phyloP scores from a whole-genome alignment of 1,284 basidiomycete genomes.

The Peniophora sp. region DNA sequence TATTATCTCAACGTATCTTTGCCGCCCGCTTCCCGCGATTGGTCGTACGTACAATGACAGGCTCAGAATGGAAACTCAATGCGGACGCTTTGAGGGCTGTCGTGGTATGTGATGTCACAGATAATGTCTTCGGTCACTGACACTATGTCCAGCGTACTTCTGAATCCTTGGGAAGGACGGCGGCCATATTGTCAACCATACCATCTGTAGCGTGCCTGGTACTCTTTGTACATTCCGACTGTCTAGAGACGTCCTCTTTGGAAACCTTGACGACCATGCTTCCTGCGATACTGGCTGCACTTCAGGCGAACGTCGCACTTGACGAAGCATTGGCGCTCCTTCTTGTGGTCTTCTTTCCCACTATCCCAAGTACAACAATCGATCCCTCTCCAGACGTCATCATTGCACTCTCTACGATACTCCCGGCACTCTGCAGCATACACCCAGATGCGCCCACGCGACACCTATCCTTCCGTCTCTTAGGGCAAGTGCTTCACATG shows the following conservation, averaged over 20 bases:
- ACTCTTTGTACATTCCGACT: slow-evolving; percentile 36
- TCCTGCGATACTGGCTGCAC: slow-evolving; percentile 36
- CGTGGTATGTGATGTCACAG: slow-evolving; percentile 26
- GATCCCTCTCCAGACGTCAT: slow-evolving; percentile 36
- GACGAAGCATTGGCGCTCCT: slow-evolving; percentile 54
- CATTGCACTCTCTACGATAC: slow-evolving; percentile 36
- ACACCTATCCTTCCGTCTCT: slow-evolving; percentile 49
- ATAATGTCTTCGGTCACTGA: background rate
- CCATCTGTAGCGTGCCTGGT: slow-evolving; percentile 33
- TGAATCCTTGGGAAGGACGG: slow-evolving; percentile 12
- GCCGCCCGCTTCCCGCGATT: slow-evolving; percentile 38
- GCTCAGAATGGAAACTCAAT: slow-evolving; percentile 30
- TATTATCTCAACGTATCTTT: slow-evolving; percentile 40
- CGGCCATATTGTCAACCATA: slow-evolving; percentile 7
- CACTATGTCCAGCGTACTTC: slow-evolving; percentile 15
- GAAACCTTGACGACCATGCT: slow-evolving; percentile 29
- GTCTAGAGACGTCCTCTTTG: slow-evolving; percentile 13
- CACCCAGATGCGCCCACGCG: slow-evolving; percentile 52
- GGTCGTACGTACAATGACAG: slow-evolving; percentile 22
- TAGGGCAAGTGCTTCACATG: slow-evolving; percentile 42
- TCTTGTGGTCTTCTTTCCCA: slow-evolving; percentile 31
- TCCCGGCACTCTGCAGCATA: slow-evolving; percentile 48
- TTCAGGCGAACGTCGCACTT: slow-evolving; percentile 43
- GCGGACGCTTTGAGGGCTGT: slow-evolving; percentile 26
- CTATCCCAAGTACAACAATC: slow-evolving; percentile 12